Percentiles rank a stretch among this genome's conserved stretches.
Evolutionary conservation across 2,329 filamentous ascomycete species (phyloP).

Genomic region (Cladosporium sp.): DNA sequence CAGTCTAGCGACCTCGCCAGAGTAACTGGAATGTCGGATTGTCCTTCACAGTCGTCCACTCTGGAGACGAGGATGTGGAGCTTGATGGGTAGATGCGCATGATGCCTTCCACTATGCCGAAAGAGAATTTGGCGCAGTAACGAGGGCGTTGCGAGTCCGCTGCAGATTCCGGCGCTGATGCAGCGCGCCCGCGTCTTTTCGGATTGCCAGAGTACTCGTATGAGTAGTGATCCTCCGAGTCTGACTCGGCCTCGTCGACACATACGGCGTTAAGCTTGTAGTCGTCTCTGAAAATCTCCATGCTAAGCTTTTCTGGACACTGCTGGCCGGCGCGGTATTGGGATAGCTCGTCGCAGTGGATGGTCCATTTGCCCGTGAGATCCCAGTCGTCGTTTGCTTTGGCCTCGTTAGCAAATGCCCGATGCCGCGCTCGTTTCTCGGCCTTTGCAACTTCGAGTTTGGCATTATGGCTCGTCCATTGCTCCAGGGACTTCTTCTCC

Average conservation of each 20-base stretch:
- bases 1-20: background rate
- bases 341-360: background rate
- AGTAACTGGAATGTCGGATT: background rate
- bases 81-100: background rate
- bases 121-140: background rate
- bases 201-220: too few relatives aligned
- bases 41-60: background rate
- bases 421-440: background rate
- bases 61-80: background rate
- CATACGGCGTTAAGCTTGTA: background rate
- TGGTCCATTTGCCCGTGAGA: background rate
- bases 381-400: background rate
- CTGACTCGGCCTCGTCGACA: background rate
- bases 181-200: too few relatives aligned
- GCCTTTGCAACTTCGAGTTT: background rate
- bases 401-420: background rate
- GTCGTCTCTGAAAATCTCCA: background rate
- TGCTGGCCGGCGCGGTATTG: too few relatives aligned
- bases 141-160: background rate
- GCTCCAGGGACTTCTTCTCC: background rate
- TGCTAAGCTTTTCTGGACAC: background rate
- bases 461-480: background rate
- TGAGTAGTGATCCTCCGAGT: background rate
- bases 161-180: too few relatives aligned
- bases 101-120: background rate